These are phyloP conservation scores for Capsella rubella DNA, from an alignment of 441 rosid genomes.

Conservation along the genomic window DNA sequence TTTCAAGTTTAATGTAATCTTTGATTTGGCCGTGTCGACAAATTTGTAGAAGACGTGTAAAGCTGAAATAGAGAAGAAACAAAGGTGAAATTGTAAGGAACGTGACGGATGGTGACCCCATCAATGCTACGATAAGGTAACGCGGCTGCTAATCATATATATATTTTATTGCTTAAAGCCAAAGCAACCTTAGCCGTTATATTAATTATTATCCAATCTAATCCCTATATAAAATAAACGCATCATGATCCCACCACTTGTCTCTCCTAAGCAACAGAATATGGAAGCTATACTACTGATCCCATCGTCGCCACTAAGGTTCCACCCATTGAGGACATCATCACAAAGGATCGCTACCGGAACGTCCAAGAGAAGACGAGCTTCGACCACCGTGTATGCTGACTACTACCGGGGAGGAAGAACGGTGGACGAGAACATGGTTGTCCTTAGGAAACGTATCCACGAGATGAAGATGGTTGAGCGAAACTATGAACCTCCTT, in stretches of 20 bases:
- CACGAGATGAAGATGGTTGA: constrained; percentile 77
- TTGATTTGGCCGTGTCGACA: constrained; percentile 26
- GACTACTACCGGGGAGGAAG: constrained; percentile 46
- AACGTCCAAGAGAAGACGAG: constrained; percentile 17
- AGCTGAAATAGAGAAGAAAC: constrained; percentile 22
- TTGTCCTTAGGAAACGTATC: constrained; percentile 67
- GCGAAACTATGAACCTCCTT: constrained; percentile 65
- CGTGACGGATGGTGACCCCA: constrained; percentile 27
- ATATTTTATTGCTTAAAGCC: constrained; percentile 5
- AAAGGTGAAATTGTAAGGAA: constrained; percentile 29
- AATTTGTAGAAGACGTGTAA: constrained; percentile 37
- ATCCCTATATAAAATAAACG: constrained; percentile 18
- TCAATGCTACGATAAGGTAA: constrained; percentile 27
- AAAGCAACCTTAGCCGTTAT: constrained; percentile 26
- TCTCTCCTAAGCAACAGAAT: constrained; percentile 26
- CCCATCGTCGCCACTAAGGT: constrained; percentile 29
- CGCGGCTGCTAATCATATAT: constrained; percentile 27
- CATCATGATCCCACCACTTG: constrained; percentile 1
- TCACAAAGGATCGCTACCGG: constrained; percentile 21
- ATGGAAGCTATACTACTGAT: constrained; percentile 34
- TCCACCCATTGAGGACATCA: constrained; percentile 14
- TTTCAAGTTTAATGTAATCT: constrained; percentile 5
- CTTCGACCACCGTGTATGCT: constrained; percentile 26
- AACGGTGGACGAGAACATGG: constrained; percentile 70
- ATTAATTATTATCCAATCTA: neutral